These are phyloP conservation scores for Leccinum rimulosum DNA, from an alignment of 768 basidiomycete genomes.

Conservation along the genomic window DNA sequence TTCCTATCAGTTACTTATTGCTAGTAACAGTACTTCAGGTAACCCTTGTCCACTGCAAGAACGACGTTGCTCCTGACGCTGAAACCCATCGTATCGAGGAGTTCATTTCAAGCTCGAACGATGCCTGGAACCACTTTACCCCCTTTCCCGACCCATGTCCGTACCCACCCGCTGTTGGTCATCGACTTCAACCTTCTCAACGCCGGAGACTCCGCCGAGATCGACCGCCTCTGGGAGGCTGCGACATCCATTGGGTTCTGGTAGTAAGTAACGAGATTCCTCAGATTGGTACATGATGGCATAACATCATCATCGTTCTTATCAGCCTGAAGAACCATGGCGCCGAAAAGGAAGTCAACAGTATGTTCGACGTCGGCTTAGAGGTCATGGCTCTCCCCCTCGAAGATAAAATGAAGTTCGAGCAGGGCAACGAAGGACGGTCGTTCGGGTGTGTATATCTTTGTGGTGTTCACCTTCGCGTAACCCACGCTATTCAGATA, in stretches of 20 bases:
- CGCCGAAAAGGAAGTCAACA: constrained; percentile 33
- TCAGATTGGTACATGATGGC: not conserved
- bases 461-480: not conserved
- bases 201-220: constrained; percentile 35
- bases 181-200: constrained; percentile 43
- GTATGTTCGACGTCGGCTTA: constrained; percentile 43
- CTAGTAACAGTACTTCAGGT: no score
- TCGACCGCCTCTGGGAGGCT: constrained; percentile 45
- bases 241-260: constrained; percentile 51
- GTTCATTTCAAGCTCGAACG: not conserved
- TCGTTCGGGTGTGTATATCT: constrained; percentile 35
- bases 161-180: constrained; percentile 44
- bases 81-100: not conserved
- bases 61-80: not conserved
- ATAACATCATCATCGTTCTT: not conserved
- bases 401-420: constrained; percentile 42
- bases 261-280: constrained; percentile 39
- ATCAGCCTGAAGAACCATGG: constrained; percentile 44
- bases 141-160: constrained; percentile 44
- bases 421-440: constrained; percentile 41
- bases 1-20: no score
- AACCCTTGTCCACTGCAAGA: not conserved
- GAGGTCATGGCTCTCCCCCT: constrained; percentile 40
- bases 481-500: constrained; percentile 34
- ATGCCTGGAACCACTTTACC: constrained; percentile 37